Evolutionary conservation across 805 yeast species (phyloP).

Genomic region (Lipomyces sp.): DNA sequence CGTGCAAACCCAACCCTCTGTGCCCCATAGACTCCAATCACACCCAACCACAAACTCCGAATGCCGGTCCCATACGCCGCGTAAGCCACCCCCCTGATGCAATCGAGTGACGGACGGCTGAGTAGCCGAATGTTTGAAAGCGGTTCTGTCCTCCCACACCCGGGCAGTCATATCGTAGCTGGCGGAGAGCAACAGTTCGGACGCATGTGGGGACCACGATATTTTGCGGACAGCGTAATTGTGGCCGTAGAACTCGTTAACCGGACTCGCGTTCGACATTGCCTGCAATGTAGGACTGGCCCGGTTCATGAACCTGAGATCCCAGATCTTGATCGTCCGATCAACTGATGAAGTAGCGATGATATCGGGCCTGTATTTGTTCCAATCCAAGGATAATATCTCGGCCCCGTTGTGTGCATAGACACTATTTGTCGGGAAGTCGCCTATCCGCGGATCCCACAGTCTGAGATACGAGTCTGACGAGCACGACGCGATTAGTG

Average conservation of each 20-base stretch:
- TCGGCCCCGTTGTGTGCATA: constrained; percentile 83
- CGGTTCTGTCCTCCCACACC: constrained; percentile 79
- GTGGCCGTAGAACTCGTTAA: constrained; percentile 82
- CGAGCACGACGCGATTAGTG: constrained; percentile 68
- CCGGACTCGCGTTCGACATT: constrained; percentile 52
- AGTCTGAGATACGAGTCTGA: constrained; percentile 75
- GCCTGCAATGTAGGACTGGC: constrained; percentile 43
- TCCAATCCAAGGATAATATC: constrained; percentile 82
- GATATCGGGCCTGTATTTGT: constrained; percentile 79
- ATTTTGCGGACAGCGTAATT: constrained; percentile 85
- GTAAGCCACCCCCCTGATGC: constrained; percentile 57
- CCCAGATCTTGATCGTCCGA: constrained; percentile 84
- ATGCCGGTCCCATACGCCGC: constrained; percentile 68
- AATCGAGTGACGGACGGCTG: constrained; percentile 48
- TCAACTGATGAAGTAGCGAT: constrained; percentile 94
- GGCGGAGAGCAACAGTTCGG: constrained; percentile 70
- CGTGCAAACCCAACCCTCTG: constrained; percentile 92
- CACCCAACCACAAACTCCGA: constrained; percentile 90
- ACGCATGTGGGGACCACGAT: constrained; percentile 86
- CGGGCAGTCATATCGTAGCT: constrained; percentile 93
- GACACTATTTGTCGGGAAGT: constrained; percentile 61
- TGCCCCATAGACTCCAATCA: constrained; percentile 97
- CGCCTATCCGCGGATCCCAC: constrained; percentile 79
- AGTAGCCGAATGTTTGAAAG: constrained; percentile 55
- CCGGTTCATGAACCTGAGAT: constrained; percentile 61